These are phyloP conservation scores for Allium fistulosum DNA, from an alignment of 106 monocot species.

Conservation along the genomic window DNA sequence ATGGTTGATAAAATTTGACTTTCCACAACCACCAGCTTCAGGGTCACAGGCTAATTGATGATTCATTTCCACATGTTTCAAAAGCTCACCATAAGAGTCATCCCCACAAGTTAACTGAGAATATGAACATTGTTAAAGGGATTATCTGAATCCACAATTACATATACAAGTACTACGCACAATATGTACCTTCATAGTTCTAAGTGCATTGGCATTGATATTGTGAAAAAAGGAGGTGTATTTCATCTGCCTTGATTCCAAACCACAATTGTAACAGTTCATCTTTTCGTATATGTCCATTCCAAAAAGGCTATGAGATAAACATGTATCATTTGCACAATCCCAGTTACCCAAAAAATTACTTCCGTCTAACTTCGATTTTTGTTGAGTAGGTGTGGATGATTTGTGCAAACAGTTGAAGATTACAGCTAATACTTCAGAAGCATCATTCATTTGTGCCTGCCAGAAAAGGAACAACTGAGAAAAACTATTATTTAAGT, in stretches of 20 bases:
- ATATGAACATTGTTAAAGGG: slow-evolving; percentile 1
- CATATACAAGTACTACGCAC: neutral
- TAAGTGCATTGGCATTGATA: slow-evolving; percentile 84
- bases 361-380: slow-evolving; percentile 28
- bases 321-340: slow-evolving; percentile 60
- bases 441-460: slow-evolving; percentile 99
- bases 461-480: slow-evolving; percentile 16
- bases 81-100: slow-evolving; percentile 73
- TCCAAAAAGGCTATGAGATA: slow-evolving; percentile 77
- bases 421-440: slow-evolving; percentile 87
- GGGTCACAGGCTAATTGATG: slow-evolving; percentile 70
- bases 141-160: neutral
- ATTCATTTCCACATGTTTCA: slow-evolving; percentile 81
- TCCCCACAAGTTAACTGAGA: slow-evolving; percentile 47
- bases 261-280: slow-evolving; percentile 67
- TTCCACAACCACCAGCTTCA: slow-evolving; percentile 83
- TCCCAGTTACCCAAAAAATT: slow-evolving; percentile 66
- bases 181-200: slow-evolving; percentile 67
- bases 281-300: slow-evolving; percentile 89
- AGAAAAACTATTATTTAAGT: neutral
- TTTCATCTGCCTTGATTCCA: slow-evolving; percentile 77
- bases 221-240: slow-evolving; percentile 96
- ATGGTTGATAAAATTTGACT: slow-evolving; percentile 64
- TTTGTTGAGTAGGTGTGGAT: slow-evolving; percentile 28
- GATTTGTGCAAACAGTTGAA: slow-evolving; percentile 88